A percentile compares a stretch with the other conserved stretches of the same genome.
Conservation (phyloP, 1,139 yeast species). For the Yamadazyma trypodendri region DNA sequence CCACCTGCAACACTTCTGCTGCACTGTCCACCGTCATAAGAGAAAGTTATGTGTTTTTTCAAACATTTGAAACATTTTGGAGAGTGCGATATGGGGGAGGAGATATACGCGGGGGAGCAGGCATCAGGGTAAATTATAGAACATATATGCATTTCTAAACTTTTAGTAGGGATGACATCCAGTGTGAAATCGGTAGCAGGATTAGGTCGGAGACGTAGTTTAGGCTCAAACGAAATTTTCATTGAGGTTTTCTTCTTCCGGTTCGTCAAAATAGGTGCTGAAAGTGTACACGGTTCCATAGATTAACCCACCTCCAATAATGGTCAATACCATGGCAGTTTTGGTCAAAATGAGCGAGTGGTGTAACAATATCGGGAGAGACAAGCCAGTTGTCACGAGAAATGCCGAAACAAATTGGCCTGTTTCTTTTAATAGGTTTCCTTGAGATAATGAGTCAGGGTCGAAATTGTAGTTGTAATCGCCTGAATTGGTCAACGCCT, state of each 20-base stretch:
- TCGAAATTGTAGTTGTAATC: conserved; percentile 50
- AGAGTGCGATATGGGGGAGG: not conserved
- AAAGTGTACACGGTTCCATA: conserved; percentile 74
- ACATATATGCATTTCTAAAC: not conserved
- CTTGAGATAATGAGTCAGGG: conserved; percentile 30
- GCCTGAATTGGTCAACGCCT: conserved; percentile 27
- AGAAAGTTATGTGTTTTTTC: not conserved
- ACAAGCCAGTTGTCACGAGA: conserved; percentile 64
- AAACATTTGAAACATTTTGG: not conserved
- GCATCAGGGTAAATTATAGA: not conserved
- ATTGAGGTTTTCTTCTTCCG: conserved; percentile 43
- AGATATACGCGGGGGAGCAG: not conserved
- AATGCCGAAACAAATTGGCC: conserved; percentile 72
- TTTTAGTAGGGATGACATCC: not conserved
- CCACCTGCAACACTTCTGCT: conserved; percentile 12
- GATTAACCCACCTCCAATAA: conserved; percentile 68
- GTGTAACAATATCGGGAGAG: conserved; percentile 62
- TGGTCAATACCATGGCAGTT: conserved; percentile 61
- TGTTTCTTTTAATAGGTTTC: conserved; percentile 45
- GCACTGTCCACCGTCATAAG: conserved; percentile 14
- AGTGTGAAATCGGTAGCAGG: no score
- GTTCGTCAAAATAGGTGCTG: conserved; percentile 65
- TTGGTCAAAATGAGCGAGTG: conserved; percentile 61
- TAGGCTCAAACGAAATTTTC: conserved; percentile 1
- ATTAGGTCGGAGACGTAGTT: no score